Base-by-base conservation (phyloP, 2,329 filamentous ascomycete genomes). In the Penicillium sp. region DNA sequence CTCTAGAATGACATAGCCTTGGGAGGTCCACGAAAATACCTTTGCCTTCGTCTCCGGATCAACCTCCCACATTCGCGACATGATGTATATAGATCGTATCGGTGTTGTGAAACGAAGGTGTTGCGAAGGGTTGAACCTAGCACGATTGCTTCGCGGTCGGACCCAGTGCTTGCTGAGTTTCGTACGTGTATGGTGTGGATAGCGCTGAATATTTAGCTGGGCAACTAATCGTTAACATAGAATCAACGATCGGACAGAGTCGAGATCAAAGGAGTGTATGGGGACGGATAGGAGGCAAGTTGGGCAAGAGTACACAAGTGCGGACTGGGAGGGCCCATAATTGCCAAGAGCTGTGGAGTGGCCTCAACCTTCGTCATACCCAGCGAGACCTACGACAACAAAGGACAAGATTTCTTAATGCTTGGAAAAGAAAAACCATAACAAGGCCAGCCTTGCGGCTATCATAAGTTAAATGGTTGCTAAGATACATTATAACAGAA, bases 31-130 rank as follows among this genome's bases (percentile, higher is more conserved):
- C 6, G 19, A 26, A 56, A 76, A 71, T 82, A 96, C 93, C 88
- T 98, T 98, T 75, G 91, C 92, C 81, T 92, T 88, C 65, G 94
- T 98, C 84, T 98, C 94, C 53, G 95, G 95, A 80, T 99, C 95
- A 69, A 99, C 93, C 83, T 99, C 95, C 95, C 95, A 99, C 91
- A 97, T 94, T 81, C 93, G 94, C 74, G 87, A 80, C 78, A 78
- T 79, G 64, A 58, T 52, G 56, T 3, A 63, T 15, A n/a, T 5
- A 17, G 48, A 9, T 26, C 19, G 26, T 46, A 48, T 15, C 23
- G n/a, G 31, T 26, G 47, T 35, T 30, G 35, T 17, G 11, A 15
- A 41, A 41, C 8, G 41, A 50, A 38, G 11, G 50, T 19, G 35
- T 26, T 30, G 35, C 17, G 45, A 17, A 46, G 30, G 49, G 31